phyloP scores from a whole-genome alignment of 2,329 filamentous ascomycete species.

The Rhexocercosporidium sp. region DNA sequence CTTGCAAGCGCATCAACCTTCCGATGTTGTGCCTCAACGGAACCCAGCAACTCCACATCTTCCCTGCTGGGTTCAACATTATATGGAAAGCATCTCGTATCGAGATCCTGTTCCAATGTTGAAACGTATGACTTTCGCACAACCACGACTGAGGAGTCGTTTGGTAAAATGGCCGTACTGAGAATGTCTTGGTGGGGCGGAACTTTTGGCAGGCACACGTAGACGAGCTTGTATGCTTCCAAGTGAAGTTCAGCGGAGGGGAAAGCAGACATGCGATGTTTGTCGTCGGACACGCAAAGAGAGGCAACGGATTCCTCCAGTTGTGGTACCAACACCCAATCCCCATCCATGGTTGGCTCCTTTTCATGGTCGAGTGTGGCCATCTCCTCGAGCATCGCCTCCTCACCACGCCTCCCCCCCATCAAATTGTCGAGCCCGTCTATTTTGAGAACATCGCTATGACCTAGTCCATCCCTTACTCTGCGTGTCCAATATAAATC shows the following conservation, averaged over 20 bases:
- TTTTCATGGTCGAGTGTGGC: not conserved
- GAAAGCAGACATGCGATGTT: not conserved
- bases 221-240: conserved; percentile 15
- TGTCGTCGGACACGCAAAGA: not conserved
- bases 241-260: conserved; percentile 1
- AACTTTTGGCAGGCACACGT: conserved; percentile 10
- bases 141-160: not conserved
- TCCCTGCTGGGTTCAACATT: not conserved
- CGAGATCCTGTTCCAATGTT: not conserved
- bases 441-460: no score
- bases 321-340: not conserved
- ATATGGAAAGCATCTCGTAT: not conserved
- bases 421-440: not conserved
- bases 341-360: not conserved
- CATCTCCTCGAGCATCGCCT: not conserved
- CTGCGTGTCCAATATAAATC: no score
- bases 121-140: not conserved
- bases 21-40: not conserved
- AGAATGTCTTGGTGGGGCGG: conserved; percentile 15
- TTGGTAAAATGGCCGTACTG: conserved; percentile 4
- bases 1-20: not conserved
- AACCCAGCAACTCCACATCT: not conserved
- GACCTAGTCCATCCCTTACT: no score
- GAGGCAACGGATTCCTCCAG: not conserved
- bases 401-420: not conserved